Percentiles rank a stretch among this genome's conserved stretches.
Conservation (phyloP, 768 basidiomycete species). For the Rhizopogon rudus region DNA sequence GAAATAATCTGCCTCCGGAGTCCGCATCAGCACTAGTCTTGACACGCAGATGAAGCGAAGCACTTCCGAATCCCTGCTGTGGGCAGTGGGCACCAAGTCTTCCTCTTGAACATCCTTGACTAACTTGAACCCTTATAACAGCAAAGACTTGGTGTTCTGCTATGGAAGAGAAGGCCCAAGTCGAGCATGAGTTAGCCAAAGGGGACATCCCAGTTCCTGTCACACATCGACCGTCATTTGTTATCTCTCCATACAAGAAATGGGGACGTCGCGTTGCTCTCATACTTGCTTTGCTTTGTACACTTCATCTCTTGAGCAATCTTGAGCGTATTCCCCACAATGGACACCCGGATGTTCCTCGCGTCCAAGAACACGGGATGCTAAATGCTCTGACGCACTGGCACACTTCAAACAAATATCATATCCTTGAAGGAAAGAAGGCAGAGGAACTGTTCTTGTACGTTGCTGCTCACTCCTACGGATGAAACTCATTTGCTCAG, state of each 20-base stretch:
- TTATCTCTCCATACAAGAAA: slow-evolving; percentile 5
- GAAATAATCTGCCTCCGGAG: no score
- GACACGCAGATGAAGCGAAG: no score
- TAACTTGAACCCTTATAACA: background rate
- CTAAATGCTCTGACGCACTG: slow-evolving; percentile 11
- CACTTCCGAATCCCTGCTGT: no score
- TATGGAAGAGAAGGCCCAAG: slow-evolving; percentile 16
- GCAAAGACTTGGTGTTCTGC: background rate
- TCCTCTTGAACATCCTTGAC: no score
- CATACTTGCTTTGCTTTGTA: slow-evolving; percentile 2
- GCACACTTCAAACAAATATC: slow-evolving; percentile 5
- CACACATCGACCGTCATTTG: slow-evolving; percentile 1
- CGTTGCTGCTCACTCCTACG: slow-evolving; percentile 9
- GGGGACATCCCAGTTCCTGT: slow-evolving; percentile 16
- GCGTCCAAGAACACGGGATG: slow-evolving; percentile 9
- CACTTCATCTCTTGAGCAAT: slow-evolving; percentile 8
- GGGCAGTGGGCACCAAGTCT: no score
- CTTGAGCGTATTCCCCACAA: background rate
- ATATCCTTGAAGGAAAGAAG: slow-evolving; percentile 26
- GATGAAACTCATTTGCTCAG: slow-evolving; percentile 22
- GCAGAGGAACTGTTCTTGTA: slow-evolving; percentile 45
- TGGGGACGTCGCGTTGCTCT: slow-evolving; percentile 8
- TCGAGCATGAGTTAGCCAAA: background rate
- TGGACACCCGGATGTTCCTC: background rate
- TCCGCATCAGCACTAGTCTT: no score